Conservation (phyloP, 2,329 filamentous ascomycete species). For the Pseudogymnoascus sp. region DNA sequence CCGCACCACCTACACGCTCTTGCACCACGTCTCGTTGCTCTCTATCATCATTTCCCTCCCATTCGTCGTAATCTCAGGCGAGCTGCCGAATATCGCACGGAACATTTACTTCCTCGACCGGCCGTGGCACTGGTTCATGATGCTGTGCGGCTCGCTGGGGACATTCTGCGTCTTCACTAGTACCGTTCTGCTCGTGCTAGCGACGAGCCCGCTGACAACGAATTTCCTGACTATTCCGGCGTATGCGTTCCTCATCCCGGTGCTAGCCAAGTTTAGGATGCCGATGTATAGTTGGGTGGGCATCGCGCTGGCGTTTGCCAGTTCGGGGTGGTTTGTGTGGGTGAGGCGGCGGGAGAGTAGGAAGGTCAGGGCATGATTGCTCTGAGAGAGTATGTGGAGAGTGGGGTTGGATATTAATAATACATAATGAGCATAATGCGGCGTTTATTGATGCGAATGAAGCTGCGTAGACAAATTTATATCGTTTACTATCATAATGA, state of each 20-base stretch:
- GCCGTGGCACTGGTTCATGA: slow-evolving; percentile 47
- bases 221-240: slow-evolving; percentile 42
- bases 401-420: background rate
- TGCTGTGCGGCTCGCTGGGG: slow-evolving; percentile 38
- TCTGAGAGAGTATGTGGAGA: background rate
- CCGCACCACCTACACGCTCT: slow-evolving; percentile 41
- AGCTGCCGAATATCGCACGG: slow-evolving; percentile 38
- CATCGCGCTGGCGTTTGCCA: slow-evolving; percentile 40
- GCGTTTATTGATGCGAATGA: slow-evolving; percentile 2
- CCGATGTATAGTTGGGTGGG: slow-evolving; percentile 44
- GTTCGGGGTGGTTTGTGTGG: slow-evolving; percentile 40
- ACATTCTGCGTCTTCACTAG: slow-evolving; percentile 40
- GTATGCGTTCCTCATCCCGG: slow-evolving; percentile 39
- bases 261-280: slow-evolving; percentile 40
- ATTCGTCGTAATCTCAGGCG: slow-evolving; percentile 41
- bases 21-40: slow-evolving; percentile 44
- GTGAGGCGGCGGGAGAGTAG: slow-evolving; percentile 35
- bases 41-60: slow-evolving; percentile 41
- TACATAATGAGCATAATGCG: slow-evolving; percentile 3
- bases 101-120: slow-evolving; percentile 48
- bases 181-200: slow-evolving; percentile 40
- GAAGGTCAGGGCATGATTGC: slow-evolving; percentile 12
- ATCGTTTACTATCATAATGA: background rate
- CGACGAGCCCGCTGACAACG: slow-evolving; percentile 41
- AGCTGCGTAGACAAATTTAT: background rate